Conservation (phyloP, 768 basidiomycete species). For the Mycena galopus region DNA sequence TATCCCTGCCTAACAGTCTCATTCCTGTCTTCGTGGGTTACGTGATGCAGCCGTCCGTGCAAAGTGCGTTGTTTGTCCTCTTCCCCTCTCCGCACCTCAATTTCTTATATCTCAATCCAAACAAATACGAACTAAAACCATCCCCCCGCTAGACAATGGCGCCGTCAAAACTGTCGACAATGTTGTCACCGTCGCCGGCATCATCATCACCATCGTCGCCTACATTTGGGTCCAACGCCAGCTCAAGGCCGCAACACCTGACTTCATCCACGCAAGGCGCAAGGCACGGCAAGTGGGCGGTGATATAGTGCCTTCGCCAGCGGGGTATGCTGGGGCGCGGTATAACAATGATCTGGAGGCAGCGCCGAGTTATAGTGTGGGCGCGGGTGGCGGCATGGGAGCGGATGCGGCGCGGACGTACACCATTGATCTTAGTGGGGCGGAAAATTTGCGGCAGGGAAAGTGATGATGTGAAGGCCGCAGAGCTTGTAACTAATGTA, state of each 20-base stretch:
- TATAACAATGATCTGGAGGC: no score
- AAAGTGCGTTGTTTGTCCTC: background rate
- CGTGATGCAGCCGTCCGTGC: conserved; percentile 10
- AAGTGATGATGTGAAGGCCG: no score
- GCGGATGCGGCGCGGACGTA: no score
- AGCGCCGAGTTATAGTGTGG: no score
- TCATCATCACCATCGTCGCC: conserved; percentile 20
- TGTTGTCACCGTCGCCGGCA: background rate
- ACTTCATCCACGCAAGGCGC: conserved; percentile 13
- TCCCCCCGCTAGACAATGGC: background rate
- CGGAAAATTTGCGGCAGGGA: no score
- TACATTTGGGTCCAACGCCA: background rate
- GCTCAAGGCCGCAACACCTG: conserved; percentile 9
- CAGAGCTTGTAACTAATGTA: no score
- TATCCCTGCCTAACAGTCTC: conserved; percentile 53
- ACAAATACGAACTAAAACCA: background rate
- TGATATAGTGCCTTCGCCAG: no score
- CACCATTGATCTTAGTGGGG: no score
- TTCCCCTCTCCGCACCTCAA: no score
- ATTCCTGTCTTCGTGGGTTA: conserved; percentile 50
- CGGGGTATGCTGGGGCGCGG: no score
- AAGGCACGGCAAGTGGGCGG: conserved; percentile 17
- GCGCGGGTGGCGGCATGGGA: no score
- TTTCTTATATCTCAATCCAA: background rate
- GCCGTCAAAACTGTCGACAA: conserved; percentile 2